Base-by-base conservation (phyloP, 2,329 filamentous ascomycete genomes). In the Parastagonospora nodorum region DNA sequence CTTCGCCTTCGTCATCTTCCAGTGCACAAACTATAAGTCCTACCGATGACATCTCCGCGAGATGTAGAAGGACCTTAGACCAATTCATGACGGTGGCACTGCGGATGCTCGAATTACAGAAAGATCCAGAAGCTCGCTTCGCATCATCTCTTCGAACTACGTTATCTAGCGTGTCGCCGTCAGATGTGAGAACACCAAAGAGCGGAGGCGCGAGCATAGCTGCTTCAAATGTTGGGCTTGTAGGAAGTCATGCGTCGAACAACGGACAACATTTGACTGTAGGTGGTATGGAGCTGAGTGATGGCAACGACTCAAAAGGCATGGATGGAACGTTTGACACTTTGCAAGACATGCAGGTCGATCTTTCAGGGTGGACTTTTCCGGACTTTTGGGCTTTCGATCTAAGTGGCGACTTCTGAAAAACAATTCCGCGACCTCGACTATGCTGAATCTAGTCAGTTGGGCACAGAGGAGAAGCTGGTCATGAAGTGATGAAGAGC, bases 331-430 rank as follows among this genome's bases (percentile, higher is more conserved):
- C 58, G 2, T 69, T 66, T 11, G 59, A 67, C 51, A 50, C 50
- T 4, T 37, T 69, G 37, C 58, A 64, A 15, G 65, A 69, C 35
- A 64, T 69, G 62, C 63, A 66, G 16, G 50, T 66, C 12, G 67
- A 71, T 42, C 28, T 67, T 36, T 46, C 45, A 11, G 66, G 61
- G 4, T 73, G 70, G 70, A 63, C 54, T 2, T 71, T 69, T 36
- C 64, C 69, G 0, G 69, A 72, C 40, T 72, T 72, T 51, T 72
- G 69, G 70, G 59, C 57, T 2, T 73, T 71, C 45, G 69, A 72
- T 39, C 51, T 73, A 5, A 63, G 60, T 32, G 68, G 63, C 5
- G 65, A 67, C 9, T 66, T 68, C 32, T 72, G 45, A 58, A n/a
- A 2, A 28, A 4, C n/a, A 36, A 24, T 24, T 24, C 19, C 19